Base-by-base conservation (phyloP, 2,329 filamentous ascomycete genomes). In the Aureobasidium leucospermi region DNA sequence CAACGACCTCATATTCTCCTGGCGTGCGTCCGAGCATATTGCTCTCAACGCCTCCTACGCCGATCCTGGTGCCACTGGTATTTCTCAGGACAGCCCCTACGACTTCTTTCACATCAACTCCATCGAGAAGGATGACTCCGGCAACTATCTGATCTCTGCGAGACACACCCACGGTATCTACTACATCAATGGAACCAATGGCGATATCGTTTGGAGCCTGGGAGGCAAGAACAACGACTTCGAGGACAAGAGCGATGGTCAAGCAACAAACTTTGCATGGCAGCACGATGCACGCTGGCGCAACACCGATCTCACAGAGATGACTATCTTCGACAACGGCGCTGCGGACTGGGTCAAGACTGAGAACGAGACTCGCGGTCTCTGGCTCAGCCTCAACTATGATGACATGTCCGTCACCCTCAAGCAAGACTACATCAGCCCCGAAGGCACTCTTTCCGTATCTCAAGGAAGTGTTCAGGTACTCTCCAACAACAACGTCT, bases 71-170 rank as follows among this genome's bases (percentile, higher is more conserved):
- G 73, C 75, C 23, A 78, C 76, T 29, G 73, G 73, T 1, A 68
- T 68, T 55, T 63, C 62, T 39, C 63, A 68, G 29, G 65, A 67
- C 56, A 66, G 63, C 15, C 70, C 73, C 0, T 76, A 70, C 63
- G 75, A 76, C 65, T 76, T 68, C 63, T 77, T 75, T 65, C 81
- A 83, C 68, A 77, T 84, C 69, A 83, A 84, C 70, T 79, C 79
- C 47, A 69, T 80, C 55, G 76, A 78, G 62, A 80, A 80, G 63
- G 75, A 79, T 59, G 65, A 70, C 4, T 66, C 73, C 0, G 78
- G 76, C 6, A 75, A 80, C 67, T 80, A 79, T 60, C 68, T 81
- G 29, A 73, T 80, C 56, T 79, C 76, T 0, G 74, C 72, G 1
- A 74, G 76, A 3, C 73, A 78, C 62, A 71, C 74, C 6, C 74